Conservation (phyloP, 768 basidiomycete genomes). For the Russula brevipes region DNA sequence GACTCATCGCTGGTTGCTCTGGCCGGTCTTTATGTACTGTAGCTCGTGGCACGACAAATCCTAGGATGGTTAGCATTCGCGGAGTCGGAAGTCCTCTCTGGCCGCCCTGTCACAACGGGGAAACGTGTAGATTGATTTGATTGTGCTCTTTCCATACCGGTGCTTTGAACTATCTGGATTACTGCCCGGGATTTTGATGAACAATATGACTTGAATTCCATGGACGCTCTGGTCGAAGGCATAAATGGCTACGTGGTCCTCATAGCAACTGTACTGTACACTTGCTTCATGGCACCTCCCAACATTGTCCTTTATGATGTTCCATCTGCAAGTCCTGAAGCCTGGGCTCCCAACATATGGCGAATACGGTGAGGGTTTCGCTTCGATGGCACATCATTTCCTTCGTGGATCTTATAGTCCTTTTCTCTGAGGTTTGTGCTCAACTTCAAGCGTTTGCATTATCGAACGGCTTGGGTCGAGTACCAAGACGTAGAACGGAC, state of each 20-base stretch:
- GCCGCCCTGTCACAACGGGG: constrained; percentile 1
- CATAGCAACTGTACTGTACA: constrained; percentile 2
- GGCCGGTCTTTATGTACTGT: constrained; percentile 11
- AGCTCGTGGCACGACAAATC: constrained; percentile 3
- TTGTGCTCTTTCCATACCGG: constrained; percentile 4
- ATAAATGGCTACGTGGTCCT: constrained; percentile 13
- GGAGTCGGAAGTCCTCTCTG: constrained; percentile 2
- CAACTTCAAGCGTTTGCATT: constrained; percentile 70
- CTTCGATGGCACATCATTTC: not conserved
- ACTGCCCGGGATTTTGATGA: constrained; percentile 18
- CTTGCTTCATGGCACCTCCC: constrained; percentile 39
- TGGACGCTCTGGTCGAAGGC: not conserved
- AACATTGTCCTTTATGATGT: constrained; percentile 64
- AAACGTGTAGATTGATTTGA: not conserved
- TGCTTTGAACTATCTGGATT: not conserved
- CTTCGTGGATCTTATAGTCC: not conserved
- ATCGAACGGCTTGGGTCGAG: constrained; percentile 67
- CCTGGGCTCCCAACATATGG: constrained; percentile 79
- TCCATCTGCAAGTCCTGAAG: constrained; percentile 51
- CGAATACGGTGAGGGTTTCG: constrained; percentile 48
- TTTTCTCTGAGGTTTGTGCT: constrained; percentile 50
- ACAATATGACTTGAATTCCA: constrained; percentile 1
- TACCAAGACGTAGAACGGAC: constrained; percentile 63
- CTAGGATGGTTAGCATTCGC: constrained; percentile 9
- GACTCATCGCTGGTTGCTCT: constrained; percentile 14